Conservation (phyloP, 202 grass and related monocot species). For the Panicum virgatum region DNA sequence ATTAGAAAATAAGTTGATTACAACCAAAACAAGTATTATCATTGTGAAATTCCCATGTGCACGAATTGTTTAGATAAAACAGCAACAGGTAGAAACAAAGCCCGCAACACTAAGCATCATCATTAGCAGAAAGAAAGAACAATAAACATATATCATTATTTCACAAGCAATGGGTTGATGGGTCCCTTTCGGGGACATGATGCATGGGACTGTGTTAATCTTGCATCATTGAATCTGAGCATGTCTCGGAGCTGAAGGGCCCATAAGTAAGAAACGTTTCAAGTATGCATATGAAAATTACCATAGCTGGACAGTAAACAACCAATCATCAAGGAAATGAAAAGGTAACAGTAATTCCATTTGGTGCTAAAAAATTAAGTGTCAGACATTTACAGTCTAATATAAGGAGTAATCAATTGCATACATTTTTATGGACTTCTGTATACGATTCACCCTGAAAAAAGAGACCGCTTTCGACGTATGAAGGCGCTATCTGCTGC, state of each 20-base stretch:
- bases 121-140: not conserved
- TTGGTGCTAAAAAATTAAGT: not conserved
- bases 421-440: not conserved
- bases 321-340: not conserved
- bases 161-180: not conserved
- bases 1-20: not conserved
- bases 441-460: not conserved
- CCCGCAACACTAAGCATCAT: not conserved
- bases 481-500: not conserved
- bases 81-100: conserved; percentile 19
- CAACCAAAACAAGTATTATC: not conserved
- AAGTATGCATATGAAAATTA: conserved; percentile 9
- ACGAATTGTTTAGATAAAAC: not conserved
- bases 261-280: not conserved
- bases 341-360: not conserved
- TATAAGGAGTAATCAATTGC: not conserved
- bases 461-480: not conserved
- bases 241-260: not conserved
- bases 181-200: conserved; percentile 22
- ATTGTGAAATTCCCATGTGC: conserved; percentile 5
- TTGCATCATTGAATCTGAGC: not conserved
- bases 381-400: not conserved
- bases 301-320: conserved; percentile 1
- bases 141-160: not conserved
- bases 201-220: conserved; percentile 48